phyloP scores from a whole-genome alignment of 1,139 yeast genomes.

The Meyerozyma smithsonii region DNA sequence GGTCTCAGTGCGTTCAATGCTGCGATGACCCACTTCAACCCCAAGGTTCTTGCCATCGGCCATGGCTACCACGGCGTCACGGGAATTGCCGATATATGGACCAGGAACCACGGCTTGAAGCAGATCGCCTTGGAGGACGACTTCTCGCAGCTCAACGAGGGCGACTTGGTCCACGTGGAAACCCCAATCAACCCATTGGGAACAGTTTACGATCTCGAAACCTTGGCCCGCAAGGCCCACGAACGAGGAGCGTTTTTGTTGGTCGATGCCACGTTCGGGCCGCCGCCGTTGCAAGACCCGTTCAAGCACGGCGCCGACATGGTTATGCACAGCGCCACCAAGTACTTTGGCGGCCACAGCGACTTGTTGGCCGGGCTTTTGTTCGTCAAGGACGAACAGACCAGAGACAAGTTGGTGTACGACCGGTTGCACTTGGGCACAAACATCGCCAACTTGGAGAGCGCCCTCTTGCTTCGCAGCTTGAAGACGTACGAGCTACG shows the following conservation, averaged over 20 bases:
- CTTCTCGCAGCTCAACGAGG: slow-evolving; percentile 44
- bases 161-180: slow-evolving; percentile 81
- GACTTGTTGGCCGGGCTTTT: slow-evolving; percentile 81
- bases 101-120: slow-evolving; percentile 57
- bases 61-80: slow-evolving; percentile 84
- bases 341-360: slow-evolving; percentile 92
- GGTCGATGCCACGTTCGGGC: slow-evolving; percentile 89
- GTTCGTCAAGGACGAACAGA: slow-evolving; percentile 51
- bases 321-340: slow-evolving; percentile 86
- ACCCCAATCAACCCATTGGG: slow-evolving; percentile 90
- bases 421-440: slow-evolving; percentile 76
- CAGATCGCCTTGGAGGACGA: slow-evolving; percentile 49
- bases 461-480: slow-evolving; percentile 70
- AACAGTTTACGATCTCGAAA: slow-evolving; percentile 53
- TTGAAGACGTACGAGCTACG: slow-evolving; percentile 75
- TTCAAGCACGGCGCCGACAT: slow-evolving; percentile 73
- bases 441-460: slow-evolving; percentile 71
- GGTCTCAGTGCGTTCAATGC: slow-evolving; percentile 84
- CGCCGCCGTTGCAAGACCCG: slow-evolving; percentile 84
- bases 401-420: slow-evolving; percentile 39
- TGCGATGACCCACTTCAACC: slow-evolving; percentile 64
- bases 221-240: slow-evolving; percentile 67
- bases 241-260: slow-evolving; percentile 60
- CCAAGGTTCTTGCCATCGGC: slow-evolving; percentile 71
- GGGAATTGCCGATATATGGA: slow-evolving; percentile 59